A percentile compares a stretch with the other conserved stretches of the same genome.
Evolutionary conservation across 2,329 filamentous ascomycete genomes (phyloP).

Genomic region (Mycosphaerella arachidis): DNA sequence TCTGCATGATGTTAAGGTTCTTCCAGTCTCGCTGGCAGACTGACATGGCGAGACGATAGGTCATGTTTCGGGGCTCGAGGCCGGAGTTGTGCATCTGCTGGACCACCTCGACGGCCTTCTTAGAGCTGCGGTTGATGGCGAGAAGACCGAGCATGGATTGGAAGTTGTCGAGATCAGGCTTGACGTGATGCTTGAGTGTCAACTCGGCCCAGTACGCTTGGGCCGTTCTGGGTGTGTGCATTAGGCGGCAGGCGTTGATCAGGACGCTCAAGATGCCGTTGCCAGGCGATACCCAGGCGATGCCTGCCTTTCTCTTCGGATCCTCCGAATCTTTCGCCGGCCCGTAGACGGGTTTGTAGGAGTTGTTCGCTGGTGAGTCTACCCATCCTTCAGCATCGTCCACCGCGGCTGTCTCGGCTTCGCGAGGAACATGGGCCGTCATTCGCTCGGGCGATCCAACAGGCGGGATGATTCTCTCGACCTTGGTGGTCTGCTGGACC

Average conservation of each 20-base stretch:
- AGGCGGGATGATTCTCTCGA: constrained; percentile 54
- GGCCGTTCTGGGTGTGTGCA: constrained; percentile 59
- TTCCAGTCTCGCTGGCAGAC: constrained; percentile 71
- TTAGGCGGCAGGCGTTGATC: constrained; percentile 58
- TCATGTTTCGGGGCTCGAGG: constrained; percentile 39
- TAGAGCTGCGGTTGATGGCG: constrained; percentile 61
- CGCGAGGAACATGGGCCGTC: constrained; percentile 27
- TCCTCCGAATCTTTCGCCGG: constrained; percentile 10
- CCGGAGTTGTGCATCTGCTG: constrained; percentile 29
- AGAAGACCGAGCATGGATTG: constrained; percentile 64
- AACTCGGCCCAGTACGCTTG: constrained; percentile 73
- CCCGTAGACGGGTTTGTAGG: constrained; percentile 25
- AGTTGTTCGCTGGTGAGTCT: constrained; percentile 28
- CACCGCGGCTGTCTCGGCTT: background rate
- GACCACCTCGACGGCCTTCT: constrained; percentile 57
- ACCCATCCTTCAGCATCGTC: constrained; percentile 21
- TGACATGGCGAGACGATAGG: constrained; percentile 68
- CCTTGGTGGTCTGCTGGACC: constrained; percentile 75
- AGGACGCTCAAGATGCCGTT: constrained; percentile 63
- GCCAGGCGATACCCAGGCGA: constrained; percentile 44
- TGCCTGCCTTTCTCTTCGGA: constrained; percentile 8
- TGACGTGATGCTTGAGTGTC: constrained; percentile 55
- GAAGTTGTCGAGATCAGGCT: constrained; percentile 69
- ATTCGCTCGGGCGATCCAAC: constrained; percentile 29
- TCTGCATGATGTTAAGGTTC: constrained; percentile 63